Base-by-base conservation (phyloP, 768 basidiomycete genomes). In the Mycena indigotica region DNA sequence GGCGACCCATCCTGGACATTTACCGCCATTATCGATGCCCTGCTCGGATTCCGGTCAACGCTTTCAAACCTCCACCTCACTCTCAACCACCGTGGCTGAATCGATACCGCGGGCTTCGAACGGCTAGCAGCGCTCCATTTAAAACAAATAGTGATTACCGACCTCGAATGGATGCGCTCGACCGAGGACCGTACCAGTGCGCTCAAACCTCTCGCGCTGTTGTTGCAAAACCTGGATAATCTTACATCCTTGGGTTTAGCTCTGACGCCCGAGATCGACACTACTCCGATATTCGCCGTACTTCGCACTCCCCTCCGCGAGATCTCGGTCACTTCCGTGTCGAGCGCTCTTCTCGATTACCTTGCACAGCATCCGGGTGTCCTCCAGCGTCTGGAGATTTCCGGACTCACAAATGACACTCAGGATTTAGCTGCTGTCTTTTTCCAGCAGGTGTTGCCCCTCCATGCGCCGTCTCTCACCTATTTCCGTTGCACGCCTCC, bases 381-480 rank as follows among this genome's bases (percentile, higher is more conserved):
- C n/a, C 41, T 44, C 5, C 8, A 23, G 41, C 41, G 41, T 13
- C 41, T 44, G 13, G 8, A 13, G 8, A 13, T 44, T 5, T 23
- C 21, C 41, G 23, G 21, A 8, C 15, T 44, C 41, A 29, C 44
- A 19, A n/a, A 52, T 2, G 26, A 30, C 23, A 40, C 40, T 24
- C 46, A 15, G 15, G 21, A 15, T 13, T 23, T 5, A 19, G 53
- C 53, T 8, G 58, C 45, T 41, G 8, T 35, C 10, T 60, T 60
- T 19, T 60, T 45, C 26, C 24, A 25, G 2, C 8, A 5, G 35
- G 50, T 30, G 5, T 26, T 60, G 24, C 58, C 53, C 3, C 50
- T 17, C 16, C 58, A 60, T n/a, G 15, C 23, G 13, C 1, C 41
- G 2, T 55, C 58, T 1, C 58, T 60, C 26, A 21, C 46, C 10